phyloP scores from a whole-genome alignment of 306 rosid genomes.

The Lathyrus tuberosus region DNA sequence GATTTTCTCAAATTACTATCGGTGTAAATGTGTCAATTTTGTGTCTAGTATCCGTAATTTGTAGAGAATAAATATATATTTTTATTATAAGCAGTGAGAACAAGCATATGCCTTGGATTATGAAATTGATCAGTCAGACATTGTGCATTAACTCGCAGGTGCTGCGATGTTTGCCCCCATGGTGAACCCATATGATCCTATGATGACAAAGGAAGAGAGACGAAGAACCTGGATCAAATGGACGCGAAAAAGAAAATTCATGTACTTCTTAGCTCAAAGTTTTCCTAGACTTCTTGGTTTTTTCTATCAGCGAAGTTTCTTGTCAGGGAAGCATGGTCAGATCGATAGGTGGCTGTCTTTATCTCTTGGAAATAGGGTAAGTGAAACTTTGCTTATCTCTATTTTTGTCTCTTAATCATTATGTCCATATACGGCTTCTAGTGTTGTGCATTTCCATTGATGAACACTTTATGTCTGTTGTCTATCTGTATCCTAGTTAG shows the following conservation, averaged over 20 bases:
- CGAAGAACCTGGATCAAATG: slow-evolving; percentile 83
- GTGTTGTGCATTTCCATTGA: neutral
- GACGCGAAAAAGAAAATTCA: slow-evolving; percentile 65
- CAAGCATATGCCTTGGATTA: neutral
- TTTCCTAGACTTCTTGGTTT: slow-evolving; percentile 67
- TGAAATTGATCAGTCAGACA: slow-evolving; percentile 37
- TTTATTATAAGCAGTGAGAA: too few relatives aligned
- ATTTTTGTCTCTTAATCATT: neutral
- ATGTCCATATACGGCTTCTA: neutral
- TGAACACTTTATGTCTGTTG: slow-evolving; percentile 25
- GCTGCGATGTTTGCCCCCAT: slow-evolving; percentile 96
- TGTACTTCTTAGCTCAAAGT: slow-evolving; percentile 73
- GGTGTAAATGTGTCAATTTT: neutral
- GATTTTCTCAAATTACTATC: neutral
- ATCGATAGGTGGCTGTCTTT: slow-evolving; percentile 86
- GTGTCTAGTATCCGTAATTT: neutral
- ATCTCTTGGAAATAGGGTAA: slow-evolving; percentile 89
- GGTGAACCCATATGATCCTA: slow-evolving; percentile 89
- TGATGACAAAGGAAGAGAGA: slow-evolving; percentile 75
- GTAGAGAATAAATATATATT: too few relatives aligned
- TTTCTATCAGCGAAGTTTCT: slow-evolving; percentile 75
- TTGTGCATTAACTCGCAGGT: slow-evolving; percentile 57
- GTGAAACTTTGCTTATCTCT: slow-evolving; percentile 29
- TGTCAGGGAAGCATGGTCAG: slow-evolving; percentile 90
- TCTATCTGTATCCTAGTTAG: neutral